Evolutionary conservation across 2,329 filamentous ascomycete genomes (phyloP).

Genomic region (Dactylonectria estremocensis): DNA sequence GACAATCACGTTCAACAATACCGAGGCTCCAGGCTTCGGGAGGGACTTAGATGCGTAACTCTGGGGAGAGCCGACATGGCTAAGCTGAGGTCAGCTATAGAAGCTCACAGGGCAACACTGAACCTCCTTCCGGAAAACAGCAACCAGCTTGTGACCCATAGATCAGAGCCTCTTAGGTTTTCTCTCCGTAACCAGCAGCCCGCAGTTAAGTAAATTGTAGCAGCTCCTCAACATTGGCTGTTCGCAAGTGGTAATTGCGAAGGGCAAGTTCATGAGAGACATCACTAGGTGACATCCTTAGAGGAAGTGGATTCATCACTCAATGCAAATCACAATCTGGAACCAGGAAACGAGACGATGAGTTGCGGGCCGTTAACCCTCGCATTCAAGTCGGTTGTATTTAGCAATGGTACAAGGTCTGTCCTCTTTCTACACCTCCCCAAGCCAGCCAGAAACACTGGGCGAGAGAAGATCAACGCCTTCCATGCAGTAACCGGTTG

Average conservation of each 20-base stretch:
- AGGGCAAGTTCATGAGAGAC: too few relatives aligned
- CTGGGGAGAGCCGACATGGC: not conserved
- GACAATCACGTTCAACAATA: not conserved
- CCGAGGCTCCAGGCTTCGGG: not conserved
- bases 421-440: constrained; percentile 30
- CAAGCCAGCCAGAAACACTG: constrained; percentile 13
- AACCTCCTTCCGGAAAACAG: not conserved
- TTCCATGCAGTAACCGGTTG: constrained; percentile 34
- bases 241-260: too few relatives aligned
- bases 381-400: constrained; percentile 35
- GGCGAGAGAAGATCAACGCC: constrained; percentile 22
- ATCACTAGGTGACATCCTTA: not conserved
- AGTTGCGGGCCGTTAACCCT: constrained; percentile 25
- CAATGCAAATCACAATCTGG: not conserved
- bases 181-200: too few relatives aligned
- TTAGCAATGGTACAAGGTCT: constrained; percentile 31
- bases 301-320: not conserved
- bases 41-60: not conserved
- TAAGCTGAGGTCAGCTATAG: not conserved
- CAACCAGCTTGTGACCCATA: not conserved
- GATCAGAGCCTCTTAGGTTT: too few relatives aligned
- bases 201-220: too few relatives aligned
- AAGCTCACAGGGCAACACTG: constrained; percentile 1
- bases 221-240: too few relatives aligned
- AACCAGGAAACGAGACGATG: not conserved